Evolutionary conservation across 1,284 basidiomycete species (phyloP), one percentile per base, ranked within the genome.

Genomic region (Cryptococcus sp.): DNA sequence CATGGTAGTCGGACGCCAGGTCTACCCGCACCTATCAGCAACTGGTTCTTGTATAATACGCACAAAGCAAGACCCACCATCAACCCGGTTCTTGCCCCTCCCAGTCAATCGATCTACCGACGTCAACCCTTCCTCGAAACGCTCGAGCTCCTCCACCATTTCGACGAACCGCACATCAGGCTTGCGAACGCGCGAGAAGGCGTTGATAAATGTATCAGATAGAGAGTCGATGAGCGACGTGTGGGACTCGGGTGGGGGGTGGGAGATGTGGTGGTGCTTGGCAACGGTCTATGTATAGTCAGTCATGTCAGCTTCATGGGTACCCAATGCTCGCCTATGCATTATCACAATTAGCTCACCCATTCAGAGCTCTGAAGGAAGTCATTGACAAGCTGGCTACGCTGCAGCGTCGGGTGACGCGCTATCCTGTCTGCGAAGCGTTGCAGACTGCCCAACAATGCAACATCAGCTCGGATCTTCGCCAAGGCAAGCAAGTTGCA

Each of bases 311-410:
- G 52, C 50, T 56, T 24, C 42, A 42, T 5, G 23, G n/a, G 46
- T 24, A 6, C 3, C 15, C 6, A 46, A 18, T 21, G 49, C 18
- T 35, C 15, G 36, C n/a, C 12, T 12, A 4, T 45, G 24, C 13
- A 23, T 39, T 8, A 36, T 6, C 7, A 48, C 9, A 11, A 16
- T 15, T n/a, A 50, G 72, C 84, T 59, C 72, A 94, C 93, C 95
- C 95, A 99, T 91, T 99, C 94, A 40, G 88, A 88, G 12, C 92
- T 96, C 73, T 93, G 91, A 55, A 98, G 86, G 78, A 99, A 98
- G 47, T 89, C 89, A 21, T 89, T 85, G 20, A 96, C 82, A 18
- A 98, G 83, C 16, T 88, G 88, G 59, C 89, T 90, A 43, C 95
- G 82, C 72, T 96, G 92, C n/a, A 99, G 80, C 0, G 89, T 96